Percentiles rank a stretch among this genome's conserved stretches.
phyloP scores from a whole-genome alignment of 768 basidiomycete genomes.

The Naganishia vaughanmartiniae region DNA sequence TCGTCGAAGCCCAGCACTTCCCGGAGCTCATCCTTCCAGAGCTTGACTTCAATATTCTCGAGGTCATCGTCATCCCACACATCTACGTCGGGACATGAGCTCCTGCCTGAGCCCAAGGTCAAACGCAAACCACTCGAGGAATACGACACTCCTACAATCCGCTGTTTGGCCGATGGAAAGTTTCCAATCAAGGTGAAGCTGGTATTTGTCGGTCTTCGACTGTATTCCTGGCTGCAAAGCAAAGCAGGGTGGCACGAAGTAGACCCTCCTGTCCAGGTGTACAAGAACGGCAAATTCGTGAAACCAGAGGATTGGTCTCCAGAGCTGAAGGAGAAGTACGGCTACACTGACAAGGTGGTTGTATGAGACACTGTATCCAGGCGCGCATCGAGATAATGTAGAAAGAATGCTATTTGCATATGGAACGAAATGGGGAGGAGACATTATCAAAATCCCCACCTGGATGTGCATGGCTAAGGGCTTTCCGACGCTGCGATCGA shows the following conservation, averaged over 20 bases:
- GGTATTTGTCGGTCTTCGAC: background rate
- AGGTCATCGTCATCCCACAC: too few species aligned
- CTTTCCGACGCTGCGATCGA: background rate
- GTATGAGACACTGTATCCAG: background rate
- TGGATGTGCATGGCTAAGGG: background rate
- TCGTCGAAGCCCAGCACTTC: too few species aligned
- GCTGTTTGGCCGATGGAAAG: background rate
- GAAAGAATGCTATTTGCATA: background rate
- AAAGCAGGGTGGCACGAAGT: conserved; percentile 10
- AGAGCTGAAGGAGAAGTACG: conserved; percentile 11
- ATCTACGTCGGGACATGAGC: too few species aligned
- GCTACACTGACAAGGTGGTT: background rate
- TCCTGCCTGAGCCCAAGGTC: too few species aligned
- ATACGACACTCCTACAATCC: background rate
- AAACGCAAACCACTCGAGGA: too few species aligned
- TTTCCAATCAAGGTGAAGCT: background rate
- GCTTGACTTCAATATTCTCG: too few species aligned
- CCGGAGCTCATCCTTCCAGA: too few species aligned
- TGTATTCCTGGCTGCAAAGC: conserved; percentile 11
- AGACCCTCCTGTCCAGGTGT: conserved; percentile 15
- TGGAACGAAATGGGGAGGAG: background rate
- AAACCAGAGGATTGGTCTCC: conserved; percentile 10
- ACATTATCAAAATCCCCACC: background rate
- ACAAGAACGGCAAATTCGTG: background rate
- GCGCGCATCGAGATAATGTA: background rate